These are phyloP conservation scores for Chernovozyma sophiae-reginae DNA, from an alignment of 1,139 yeast genomes.

Conservation along the genomic window DNA sequence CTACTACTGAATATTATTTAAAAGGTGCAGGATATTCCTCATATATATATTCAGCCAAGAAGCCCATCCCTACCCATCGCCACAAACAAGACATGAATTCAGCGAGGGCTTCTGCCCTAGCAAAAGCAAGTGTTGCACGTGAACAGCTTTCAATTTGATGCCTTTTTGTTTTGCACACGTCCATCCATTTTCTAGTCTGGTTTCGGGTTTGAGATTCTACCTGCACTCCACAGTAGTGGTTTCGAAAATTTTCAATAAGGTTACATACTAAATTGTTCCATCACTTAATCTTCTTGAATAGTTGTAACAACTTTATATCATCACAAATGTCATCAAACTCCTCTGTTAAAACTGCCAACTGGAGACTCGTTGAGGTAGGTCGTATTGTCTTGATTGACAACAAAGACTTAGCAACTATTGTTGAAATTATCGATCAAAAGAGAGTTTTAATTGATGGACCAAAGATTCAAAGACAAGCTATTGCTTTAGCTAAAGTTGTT, in stretches of 20 bases:
- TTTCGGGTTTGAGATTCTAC: background rate
- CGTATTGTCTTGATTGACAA: slow-evolving; percentile 93
- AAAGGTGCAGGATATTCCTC: too few relatives aligned
- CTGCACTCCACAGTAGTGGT: background rate
- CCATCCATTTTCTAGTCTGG: background rate
- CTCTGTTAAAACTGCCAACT: slow-evolving; percentile 92
- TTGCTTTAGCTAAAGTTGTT: slow-evolving; percentile 80
- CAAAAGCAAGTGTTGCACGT: too few relatives aligned
- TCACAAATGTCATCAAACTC: slow-evolving; percentile 40
- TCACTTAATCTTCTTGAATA: background rate
- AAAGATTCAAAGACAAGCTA: slow-evolving; percentile 88
- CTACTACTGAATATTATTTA: too few relatives aligned
- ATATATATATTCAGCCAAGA: too few relatives aligned
- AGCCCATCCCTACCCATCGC: too few relatives aligned
- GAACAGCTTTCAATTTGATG: too few relatives aligned
- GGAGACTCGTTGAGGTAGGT: slow-evolving; percentile 99
- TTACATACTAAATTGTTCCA: background rate
- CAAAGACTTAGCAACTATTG: slow-evolving; percentile 85
- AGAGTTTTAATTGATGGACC: slow-evolving; percentile 99
- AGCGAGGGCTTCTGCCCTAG: too few relatives aligned
- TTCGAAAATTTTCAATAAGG: slow-evolving; percentile 3
- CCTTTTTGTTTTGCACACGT: background rate
- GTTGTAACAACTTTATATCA: slow-evolving; percentile 2
- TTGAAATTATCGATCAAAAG: slow-evolving; percentile 98
- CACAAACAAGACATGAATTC: too few relatives aligned